These are phyloP conservation scores for Silybum marianum DNA, from an alignment of 129 eudicot species.

Conservation along the genomic window DNA sequence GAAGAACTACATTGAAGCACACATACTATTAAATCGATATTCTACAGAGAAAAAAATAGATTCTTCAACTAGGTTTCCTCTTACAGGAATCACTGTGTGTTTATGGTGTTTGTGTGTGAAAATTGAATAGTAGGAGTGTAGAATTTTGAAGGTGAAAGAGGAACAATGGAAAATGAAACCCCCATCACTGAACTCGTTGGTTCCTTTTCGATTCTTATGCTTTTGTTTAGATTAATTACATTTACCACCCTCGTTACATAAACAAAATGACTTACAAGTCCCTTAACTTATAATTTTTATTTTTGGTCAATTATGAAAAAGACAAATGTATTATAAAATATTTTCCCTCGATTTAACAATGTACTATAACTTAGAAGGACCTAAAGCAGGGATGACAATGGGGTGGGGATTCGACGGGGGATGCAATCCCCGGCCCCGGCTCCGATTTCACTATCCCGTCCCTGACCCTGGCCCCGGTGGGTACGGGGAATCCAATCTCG, in stretches of 20 bases:
- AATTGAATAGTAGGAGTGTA: not conserved
- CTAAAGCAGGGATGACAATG: too few species aligned
- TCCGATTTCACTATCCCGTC: too few species aligned
- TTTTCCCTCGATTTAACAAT: not conserved
- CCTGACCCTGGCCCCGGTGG: too few species aligned
- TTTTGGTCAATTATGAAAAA: not conserved
- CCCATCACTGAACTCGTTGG: conserved; percentile 25
- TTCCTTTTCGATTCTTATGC: conserved; percentile 13
- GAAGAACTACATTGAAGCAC: conserved; percentile 23
- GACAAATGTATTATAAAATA: not conserved
- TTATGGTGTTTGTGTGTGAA: conserved; percentile 1
- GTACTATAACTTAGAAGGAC: not conserved
- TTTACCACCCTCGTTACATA: conserved; percentile 4
- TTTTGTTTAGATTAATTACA: conserved; percentile 4
- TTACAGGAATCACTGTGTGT: conserved; percentile 10
- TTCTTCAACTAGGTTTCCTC: not conserved
- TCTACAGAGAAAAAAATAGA: not conserved
- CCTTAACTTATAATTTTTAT: not conserved
- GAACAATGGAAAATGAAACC: conserved; percentile 1
- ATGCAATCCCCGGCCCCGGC: too few species aligned
- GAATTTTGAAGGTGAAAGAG: conserved; percentile 1
- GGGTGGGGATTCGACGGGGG: too few species aligned
- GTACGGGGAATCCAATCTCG: too few species aligned
- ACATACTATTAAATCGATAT: conserved; percentile 12
- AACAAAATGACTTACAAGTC: conserved; percentile 4